Conservation (phyloP, 1,284 basidiomycete species). For the Heterobasidion irregulare region DNA sequence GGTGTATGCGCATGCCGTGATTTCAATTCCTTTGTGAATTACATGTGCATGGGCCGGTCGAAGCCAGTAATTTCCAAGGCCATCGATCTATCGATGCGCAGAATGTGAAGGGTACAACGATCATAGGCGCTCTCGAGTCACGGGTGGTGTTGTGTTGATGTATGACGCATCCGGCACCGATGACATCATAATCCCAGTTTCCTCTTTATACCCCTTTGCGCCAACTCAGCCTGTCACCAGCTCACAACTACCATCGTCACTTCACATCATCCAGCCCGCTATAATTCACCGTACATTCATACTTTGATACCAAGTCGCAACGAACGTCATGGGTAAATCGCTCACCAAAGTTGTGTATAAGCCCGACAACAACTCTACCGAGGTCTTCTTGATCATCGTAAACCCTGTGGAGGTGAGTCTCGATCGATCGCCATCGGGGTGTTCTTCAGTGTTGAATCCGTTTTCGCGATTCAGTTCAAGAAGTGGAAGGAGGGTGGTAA, state of each 20-base stretch:
- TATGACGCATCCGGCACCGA: not conserved
- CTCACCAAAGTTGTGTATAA: constrained; percentile 72
- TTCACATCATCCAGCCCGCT: not conserved
- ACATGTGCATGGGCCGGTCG: too few species aligned
- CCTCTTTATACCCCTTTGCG: not conserved
- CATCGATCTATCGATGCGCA: too few species aligned
- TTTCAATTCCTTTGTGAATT: not conserved
- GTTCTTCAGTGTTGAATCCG: constrained; percentile 12
- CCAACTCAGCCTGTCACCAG: not conserved
- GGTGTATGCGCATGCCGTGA: too few species aligned
- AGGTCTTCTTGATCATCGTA: constrained; percentile 64
- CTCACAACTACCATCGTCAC: constrained; percentile 1
- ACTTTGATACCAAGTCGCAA: constrained; percentile 1
- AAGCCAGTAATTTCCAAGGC: not conserved
- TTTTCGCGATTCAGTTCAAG: constrained; percentile 42
- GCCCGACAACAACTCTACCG: constrained; percentile 58
- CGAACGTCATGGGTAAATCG: constrained; percentile 35
- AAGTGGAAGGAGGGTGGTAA: constrained; percentile 75
- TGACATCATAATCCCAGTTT: constrained; percentile 3
- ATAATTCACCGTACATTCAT: constrained; percentile 4
- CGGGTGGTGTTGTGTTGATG: too few species aligned
- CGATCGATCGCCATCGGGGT: constrained; percentile 1
- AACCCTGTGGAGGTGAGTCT: constrained; percentile 51
- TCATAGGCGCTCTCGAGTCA: too few species aligned
- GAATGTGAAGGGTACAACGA: too few species aligned